Base-by-base conservation (phyloP, 148 eudicot genomes). In the Fallopia convolvulus region DNA sequence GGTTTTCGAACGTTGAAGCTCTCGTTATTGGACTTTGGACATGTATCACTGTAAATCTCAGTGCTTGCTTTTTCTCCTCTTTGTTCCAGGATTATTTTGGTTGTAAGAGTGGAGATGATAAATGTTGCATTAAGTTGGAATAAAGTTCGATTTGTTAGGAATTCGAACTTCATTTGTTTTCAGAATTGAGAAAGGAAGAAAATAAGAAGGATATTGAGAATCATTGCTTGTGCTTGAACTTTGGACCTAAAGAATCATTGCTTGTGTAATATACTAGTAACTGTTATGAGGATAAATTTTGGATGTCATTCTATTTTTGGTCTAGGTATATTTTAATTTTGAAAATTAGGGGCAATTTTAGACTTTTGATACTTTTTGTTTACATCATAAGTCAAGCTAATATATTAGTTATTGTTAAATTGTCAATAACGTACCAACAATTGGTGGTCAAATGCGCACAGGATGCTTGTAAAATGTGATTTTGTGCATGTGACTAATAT, bases 101-200 rank as follows among this genome's bases (percentile, higher is more conserved):
- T 36, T 36, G 41, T 6, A 39, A 68, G 72, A 68, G 18, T 17
- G 15, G 46, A 68, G 46, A 36, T 32, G 44, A 68, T 39, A 33
- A 11, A 13, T 68, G 72, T 14, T 68, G 72, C 72, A 68, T 68
- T 68, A 7, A 68, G 42, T 68, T 68, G 72, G 72, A 68, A 68
- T 68, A 36, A 68, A 68, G 17, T 61, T 68, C 5, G 14, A 36
- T 68, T 68, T 36, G 4, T 36, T 68, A 36, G 46, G 36, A 36
- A 36, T 68, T 39, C 5, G 72, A 68, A 68, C 46, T 32, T 18
- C 11, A 39, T 68, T 15, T 68, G 46, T 68, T 68, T 15, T 20
- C 72, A 68, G 15, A 36, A 36, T 15, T 18, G 18, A 65, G 15
- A 33, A 33, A 65, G 36, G 71, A 33, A 15, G 41, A 5, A 65